phyloP scores from a whole-genome alignment of 2,329 filamentous ascomycete species.

The Sclerotinia subarctica region DNA sequence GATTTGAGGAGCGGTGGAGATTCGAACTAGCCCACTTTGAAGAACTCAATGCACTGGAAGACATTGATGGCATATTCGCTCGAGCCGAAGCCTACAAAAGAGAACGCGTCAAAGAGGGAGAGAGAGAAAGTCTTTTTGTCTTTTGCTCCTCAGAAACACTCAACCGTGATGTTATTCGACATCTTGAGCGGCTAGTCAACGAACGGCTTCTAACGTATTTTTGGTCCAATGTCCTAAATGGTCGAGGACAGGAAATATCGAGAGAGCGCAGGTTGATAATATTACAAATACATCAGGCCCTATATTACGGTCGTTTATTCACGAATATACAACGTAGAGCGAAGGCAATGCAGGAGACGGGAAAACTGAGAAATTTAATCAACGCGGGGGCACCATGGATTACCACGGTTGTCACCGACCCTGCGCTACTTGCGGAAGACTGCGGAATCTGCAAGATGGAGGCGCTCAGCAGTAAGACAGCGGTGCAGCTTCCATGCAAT shows the following conservation, averaged over 20 bases:
- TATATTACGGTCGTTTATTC: not conserved
- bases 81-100: not conserved
- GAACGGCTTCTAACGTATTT: not conserved
- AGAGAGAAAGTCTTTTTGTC: not conserved
- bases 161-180: not conserved
- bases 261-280: not conserved
- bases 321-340: not conserved
- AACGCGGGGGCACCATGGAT: not conserved
- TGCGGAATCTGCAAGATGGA: not conserved
- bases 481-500: not conserved
- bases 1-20: not conserved
- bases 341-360: no score
- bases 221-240: not conserved
- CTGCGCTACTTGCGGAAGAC: not conserved
- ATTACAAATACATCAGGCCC: not conserved
- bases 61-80: not conserved
- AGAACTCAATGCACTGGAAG: not conserved
- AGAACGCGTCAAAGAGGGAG: not conserved
- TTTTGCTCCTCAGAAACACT: not conserved
- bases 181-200: not conserved
- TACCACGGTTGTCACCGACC: not conserved
- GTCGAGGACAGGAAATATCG: not conserved
- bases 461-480: not conserved
- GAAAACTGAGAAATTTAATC: not conserved
- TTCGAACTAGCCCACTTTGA: not conserved